A percentile compares a stretch with the other conserved stretches of the same genome.
phyloP scores from a whole-genome alignment of 169 alveolate genomes.

The Eimeria acervulina region DNA sequence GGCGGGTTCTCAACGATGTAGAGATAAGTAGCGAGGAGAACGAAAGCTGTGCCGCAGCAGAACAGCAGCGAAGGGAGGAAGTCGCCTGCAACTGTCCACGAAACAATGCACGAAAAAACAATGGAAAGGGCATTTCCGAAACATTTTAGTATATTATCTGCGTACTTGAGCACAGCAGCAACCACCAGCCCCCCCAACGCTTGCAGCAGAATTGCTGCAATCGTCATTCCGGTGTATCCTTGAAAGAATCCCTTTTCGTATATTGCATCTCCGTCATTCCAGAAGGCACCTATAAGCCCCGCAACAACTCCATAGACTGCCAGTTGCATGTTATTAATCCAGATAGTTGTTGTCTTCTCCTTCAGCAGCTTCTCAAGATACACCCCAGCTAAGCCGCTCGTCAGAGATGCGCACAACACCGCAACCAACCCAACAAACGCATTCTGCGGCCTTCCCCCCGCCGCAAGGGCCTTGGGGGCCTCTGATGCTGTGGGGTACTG shows the following conservation, averaged over 20 bases:
- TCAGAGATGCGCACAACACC: constrained; percentile 89
- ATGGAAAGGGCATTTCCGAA: constrained; percentile 88
- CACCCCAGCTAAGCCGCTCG: constrained; percentile 91
- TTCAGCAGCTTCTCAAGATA: constrained; percentile 88
- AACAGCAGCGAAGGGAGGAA: constrained; percentile 73
- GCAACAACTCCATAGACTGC: constrained; percentile 86
- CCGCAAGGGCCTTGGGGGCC: background rate
- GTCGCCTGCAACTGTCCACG: constrained; percentile 80
- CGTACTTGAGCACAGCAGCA: constrained; percentile 91
- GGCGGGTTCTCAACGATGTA: constrained; percentile 37
- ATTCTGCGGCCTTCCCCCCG: constrained; percentile 55
- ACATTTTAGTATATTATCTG: constrained; percentile 90
- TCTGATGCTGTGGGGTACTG: constrained; percentile 69
- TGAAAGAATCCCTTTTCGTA: constrained; percentile 85
- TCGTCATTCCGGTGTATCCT: constrained; percentile 85
- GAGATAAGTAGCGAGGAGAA: constrained; percentile 65
- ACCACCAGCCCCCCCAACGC: constrained; percentile 92
- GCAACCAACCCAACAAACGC: constrained; percentile 87
- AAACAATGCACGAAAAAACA: constrained; percentile 77
- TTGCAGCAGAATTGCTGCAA: constrained; percentile 86
- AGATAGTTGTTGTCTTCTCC: constrained; percentile 83
- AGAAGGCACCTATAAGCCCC: constrained; percentile 81
- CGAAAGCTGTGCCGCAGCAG: constrained; percentile 73
- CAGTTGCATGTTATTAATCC: constrained; percentile 89
- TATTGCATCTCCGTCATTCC: constrained; percentile 82